Evolutionary conservation across 2,329 filamentous ascomycete genomes (phyloP), one percentile per base, ranked within the genome.

Genomic region (Beauveria rudraprayagi): DNA sequence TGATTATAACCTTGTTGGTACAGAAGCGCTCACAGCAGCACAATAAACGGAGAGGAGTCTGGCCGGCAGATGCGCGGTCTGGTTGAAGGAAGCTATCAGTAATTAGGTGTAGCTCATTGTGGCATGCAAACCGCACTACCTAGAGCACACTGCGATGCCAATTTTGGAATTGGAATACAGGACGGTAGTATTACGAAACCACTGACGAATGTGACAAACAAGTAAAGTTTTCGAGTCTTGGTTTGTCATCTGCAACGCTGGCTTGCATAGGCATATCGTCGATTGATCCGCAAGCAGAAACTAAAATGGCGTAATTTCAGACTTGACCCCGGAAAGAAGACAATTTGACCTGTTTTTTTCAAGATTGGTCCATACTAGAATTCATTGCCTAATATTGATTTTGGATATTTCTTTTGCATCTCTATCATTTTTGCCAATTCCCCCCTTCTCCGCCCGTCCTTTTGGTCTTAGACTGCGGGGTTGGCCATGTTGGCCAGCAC

Each of bases 401-500:
- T 34, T 34, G 30, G 10, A 14, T 5, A 34, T 14, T 2, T 34
- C 11, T 34, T 14, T 34, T 34, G 11, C n/a, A 6, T 24, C 19
- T 34, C 44, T 26, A 1, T 24, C 19, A 3, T 41, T 44, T 34
- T 14, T 34, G 30, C 11, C 30, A 11, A 34, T 5, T 34, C 30
- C 30, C 10, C 30, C 19, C 19, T 22, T 22, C 19, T 4, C 53
- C 44, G 14, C 8, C 43, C n/a, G 28, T 2, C 28, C 17, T 56
- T 19, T 56, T 19, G 3, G 5, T 22, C 16, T 54, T 52, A 60
- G 28, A 30, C 59, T 43, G 59, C 46, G 43, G 48, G 61, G 56
- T 56, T 65, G 5, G 46, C 53, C 63, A 67, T 67, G 34, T 75
- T 73, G 26, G 68, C 74, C 40, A 80, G 66, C 41, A 79, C 77